Conservation (phyloP, 2,329 filamentous ascomycete species). For the Hypoxylon rubiginosum region DNA sequence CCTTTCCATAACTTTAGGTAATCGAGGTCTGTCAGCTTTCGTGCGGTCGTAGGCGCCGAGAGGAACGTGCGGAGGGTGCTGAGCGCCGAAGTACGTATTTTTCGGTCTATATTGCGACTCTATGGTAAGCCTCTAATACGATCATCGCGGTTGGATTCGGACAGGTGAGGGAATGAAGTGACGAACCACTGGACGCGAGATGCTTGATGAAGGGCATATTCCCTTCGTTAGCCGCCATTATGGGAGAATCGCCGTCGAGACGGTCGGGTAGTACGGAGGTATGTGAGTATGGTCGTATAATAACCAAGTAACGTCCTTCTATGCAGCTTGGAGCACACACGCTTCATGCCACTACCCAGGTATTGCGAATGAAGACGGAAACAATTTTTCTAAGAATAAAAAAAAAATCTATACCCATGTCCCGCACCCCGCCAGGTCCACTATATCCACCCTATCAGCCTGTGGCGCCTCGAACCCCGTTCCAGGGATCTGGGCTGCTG, state of each 20-base stretch:
- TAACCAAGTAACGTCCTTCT: background rate
- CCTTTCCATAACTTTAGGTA: constrained; percentile 94
- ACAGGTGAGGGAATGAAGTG: background rate
- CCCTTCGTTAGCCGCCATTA: constrained; percentile 58
- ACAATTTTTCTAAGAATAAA: background rate
- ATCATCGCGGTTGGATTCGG: background rate
- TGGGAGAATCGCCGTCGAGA: constrained; percentile 5
- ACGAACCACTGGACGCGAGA: constrained; percentile 84
- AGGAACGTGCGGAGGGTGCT: constrained; percentile 84
- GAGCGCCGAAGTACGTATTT: constrained; percentile 82
- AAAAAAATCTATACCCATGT: background rate
- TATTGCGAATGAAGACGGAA: background rate
- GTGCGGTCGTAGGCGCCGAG: constrained; percentile 65
- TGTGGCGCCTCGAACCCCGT: background rate
- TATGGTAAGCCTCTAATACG: background rate
- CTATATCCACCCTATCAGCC: too few relatives aligned
- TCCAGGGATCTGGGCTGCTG: background rate
- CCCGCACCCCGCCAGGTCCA: background rate
- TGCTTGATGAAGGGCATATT: constrained; percentile 83
- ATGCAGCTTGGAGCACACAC: background rate
- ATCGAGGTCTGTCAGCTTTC: constrained; percentile 75
- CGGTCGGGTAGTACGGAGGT: background rate
- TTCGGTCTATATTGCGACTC: constrained; percentile 71
- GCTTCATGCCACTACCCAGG: background rate
- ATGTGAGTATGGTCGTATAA: background rate